Base-by-base conservation (phyloP, 257 asterid species). In the Salvia miltiorrhiza region DNA sequence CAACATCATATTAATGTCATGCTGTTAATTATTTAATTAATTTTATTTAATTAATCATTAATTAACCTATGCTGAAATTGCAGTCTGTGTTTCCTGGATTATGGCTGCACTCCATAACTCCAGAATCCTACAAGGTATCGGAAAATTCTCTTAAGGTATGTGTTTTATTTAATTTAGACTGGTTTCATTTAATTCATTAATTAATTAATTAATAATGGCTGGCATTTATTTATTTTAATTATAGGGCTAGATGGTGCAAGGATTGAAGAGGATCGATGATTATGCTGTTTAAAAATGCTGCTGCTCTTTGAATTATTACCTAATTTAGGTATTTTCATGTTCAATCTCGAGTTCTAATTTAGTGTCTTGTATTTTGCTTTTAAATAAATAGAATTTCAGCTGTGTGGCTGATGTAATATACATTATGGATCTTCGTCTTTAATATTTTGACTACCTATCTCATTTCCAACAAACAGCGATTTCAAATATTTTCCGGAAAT, bases 51-150 rank as follows among this genome's bases (percentile, higher is more conserved):
- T 4, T 53, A n/a, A n/a, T 12, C 0, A 23, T 4, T 21, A 0
- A 50, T 10, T 2, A 50, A 32, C 19, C 10, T 70, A 9, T 71
- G 65, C 8, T 48, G n/a, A 12, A 35, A 32, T 52, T 76, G 73
- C 86, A 88, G 96, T 20, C 17, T 73, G 74, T 75, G 52, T 82
- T 76, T 73, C 96, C 96, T 48, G 93, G 96, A 59, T 39, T 76
- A 65, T 81, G 90, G 87, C 63, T 88, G 78, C 52, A 77, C 21
- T 74, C 86, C 17, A 77, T 88, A 24, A 82, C 89, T 33, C 83
- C 81, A 7, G 89, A 84, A 49, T 65, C 87, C 0, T 86, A 88
- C 62, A 81, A 78, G 77, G 90, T 84, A 2, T 79, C 84, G 3
- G 86, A 81, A 35, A 80, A 5, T 11, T 52, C 58, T 21, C 58